Percentiles rank a stretch among this genome's conserved stretches.
These are phyloP conservation scores for Gossypium anomalum DNA, from an alignment of 345 rosid species.

Conservation along the genomic window DNA sequence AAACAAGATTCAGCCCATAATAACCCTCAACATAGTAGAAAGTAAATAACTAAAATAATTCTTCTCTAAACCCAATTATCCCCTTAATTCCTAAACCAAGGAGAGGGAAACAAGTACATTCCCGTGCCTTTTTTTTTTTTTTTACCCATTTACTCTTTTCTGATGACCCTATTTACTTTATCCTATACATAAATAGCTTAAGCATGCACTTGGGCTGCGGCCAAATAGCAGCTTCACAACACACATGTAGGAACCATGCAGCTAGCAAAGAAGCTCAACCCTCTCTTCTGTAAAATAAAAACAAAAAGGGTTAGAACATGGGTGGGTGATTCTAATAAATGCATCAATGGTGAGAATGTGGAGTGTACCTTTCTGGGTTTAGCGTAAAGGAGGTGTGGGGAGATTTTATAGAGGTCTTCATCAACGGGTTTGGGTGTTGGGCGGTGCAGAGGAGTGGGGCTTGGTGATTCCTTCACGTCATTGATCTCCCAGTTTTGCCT, in stretches of 20 bases:
- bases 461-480: constrained; percentile 24
- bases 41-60: background rate
- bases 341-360: background rate
- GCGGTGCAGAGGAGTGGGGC: constrained; percentile 31
- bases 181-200: background rate
- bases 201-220: background rate
- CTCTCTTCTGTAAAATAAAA: constrained; percentile 55
- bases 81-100: background rate
- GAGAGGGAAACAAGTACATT: background rate
- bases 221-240: constrained; percentile 27
- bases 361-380: constrained; percentile 52
- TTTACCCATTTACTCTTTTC: background rate
- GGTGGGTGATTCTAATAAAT: background rate
- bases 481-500: constrained; percentile 27
- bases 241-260: constrained; percentile 67
- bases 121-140: background rate
- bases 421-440: constrained; percentile 70
- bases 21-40: background rate
- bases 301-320: background rate
- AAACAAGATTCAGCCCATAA: background rate
- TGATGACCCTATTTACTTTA: background rate
- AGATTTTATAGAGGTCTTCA: constrained; percentile 83
- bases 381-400: constrained; percentile 62
- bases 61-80: background rate
- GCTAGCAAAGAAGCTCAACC: constrained; percentile 66